Evolutionary conservation across 768 basidiomycete species (phyloP), one percentile per base, ranked within the genome.

Genomic region (Cyathus striatus): DNA sequence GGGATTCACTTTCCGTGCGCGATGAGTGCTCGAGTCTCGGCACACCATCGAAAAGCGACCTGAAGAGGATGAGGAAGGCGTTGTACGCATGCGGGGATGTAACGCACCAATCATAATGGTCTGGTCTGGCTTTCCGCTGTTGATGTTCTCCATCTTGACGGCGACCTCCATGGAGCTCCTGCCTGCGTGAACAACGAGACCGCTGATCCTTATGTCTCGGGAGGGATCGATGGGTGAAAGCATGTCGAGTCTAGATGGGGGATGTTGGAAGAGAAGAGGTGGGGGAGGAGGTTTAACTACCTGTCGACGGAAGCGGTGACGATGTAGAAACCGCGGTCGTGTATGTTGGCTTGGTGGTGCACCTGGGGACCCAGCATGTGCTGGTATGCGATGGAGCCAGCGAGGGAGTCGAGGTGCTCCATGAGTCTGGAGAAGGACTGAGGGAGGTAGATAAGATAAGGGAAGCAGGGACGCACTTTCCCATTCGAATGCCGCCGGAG

Each of bases 21-120:
- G 73, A 47, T 83, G 78, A 2, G 85, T 86, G 12, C 59, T 57
- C 0, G 83, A 75, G 53, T 90, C 82, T 44, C 88, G 68, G 56
- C 86, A 90, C 5, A 91, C 89, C 89, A 92, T 92, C 0, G 83
- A 83, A 65, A 92, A 92, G n/a, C 89, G 79, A n/a, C 90, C 90
- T 89, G 27, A 22, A 14, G 14, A 37, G 14, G 22, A 24, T 32
- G 25, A 34, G 14, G 9, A 45, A 16, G 17, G 38, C 20, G 3
- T 27, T n/a, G n/a, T n/a, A n/a, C n/a, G n/a, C n/a, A n/a, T n/a
- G n/a, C n/a, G n/a, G n/a, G 22, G 16, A 38, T 13, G 3, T 10
- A 38, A 47, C 39, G 37, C 55, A 80, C 87, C 86, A 30, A 90
- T 65, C 50, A 87, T 66, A 23, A 88, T 74, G 6, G 84, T 83